Evolutionary conservation across 1,284 basidiomycete genomes (phyloP).

Genomic region (Polyporus tsugae): DNA sequence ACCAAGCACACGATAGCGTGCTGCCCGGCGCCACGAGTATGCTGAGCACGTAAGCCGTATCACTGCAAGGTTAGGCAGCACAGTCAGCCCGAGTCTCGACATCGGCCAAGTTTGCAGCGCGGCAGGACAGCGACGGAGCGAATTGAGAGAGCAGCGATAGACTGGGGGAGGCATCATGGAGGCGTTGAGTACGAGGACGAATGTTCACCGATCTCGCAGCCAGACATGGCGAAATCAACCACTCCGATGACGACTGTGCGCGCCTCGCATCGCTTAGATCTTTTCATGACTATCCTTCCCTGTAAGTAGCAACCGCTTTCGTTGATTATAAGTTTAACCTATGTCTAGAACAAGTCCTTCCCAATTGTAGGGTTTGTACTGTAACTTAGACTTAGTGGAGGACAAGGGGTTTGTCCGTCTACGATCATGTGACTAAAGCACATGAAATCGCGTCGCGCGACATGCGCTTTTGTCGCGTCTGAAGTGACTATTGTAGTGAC

Average conservation of each 20-base stretch:
- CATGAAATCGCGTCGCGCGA: too few species aligned
- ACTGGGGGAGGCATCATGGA: neutral
- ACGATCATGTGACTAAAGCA: too few species aligned
- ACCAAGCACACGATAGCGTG: neutral
- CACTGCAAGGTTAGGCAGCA: neutral
- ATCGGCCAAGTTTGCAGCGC: neutral
- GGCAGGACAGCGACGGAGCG: neutral
- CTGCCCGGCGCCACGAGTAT: neutral
- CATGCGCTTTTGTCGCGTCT: neutral
- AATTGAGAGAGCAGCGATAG: neutral
- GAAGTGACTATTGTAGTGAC: too few species aligned
- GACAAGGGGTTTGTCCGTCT: too few species aligned
- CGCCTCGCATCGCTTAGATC: neutral
- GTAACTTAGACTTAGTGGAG: too few species aligned
- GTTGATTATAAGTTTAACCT: too few species aligned
- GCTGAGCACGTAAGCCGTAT: slow-evolving; percentile 8
- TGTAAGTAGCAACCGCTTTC: too few species aligned
- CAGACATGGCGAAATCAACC: slow-evolving; percentile 8
- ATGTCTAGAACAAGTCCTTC: too few species aligned
- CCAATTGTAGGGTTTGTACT: too few species aligned
- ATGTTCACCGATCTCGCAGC: neutral
- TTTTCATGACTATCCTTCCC: too few species aligned
- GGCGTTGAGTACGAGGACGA: neutral
- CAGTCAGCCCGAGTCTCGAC: slow-evolving; percentile 9
- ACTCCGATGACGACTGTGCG: neutral